These are phyloP conservation scores for Aspergillus indologenus DNA, from an alignment of 495 filamentous ascomycete species.

Conservation along the genomic window DNA sequence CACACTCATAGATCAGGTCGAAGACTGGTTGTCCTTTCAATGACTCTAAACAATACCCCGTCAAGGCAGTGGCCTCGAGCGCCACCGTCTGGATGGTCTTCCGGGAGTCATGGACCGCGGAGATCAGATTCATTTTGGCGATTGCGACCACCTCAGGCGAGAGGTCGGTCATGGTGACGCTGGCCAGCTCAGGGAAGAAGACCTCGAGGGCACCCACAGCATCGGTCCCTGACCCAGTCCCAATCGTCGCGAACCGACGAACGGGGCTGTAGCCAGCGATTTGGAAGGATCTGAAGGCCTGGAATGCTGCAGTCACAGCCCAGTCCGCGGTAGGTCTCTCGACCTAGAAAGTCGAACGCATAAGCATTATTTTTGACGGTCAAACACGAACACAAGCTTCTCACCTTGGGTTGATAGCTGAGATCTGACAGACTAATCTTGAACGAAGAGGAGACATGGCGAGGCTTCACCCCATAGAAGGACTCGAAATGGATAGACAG, in stretches of 20 bases:
- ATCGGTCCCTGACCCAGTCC: background rate
- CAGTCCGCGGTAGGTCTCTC: background rate
- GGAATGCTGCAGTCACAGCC: slow-evolving; percentile 1
- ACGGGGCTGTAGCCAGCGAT: background rate
- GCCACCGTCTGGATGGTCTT: background rate
- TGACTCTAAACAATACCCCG: background rate
- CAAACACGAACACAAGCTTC: too few species aligned
- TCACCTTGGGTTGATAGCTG: background rate
- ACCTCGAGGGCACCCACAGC: background rate
- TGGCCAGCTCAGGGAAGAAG: background rate
- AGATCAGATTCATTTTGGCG: background rate
- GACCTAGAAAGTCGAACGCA: background rate
- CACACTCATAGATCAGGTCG: slow-evolving; percentile 1
- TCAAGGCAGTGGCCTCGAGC: background rate
- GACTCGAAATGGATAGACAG: background rate
- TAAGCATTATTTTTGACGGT: too few species aligned
- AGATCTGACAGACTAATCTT: background rate
- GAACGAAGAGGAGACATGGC: background rate
- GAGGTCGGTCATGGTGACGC: background rate
- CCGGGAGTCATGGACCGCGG: background rate
- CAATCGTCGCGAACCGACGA: background rate
- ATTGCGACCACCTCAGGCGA: background rate
- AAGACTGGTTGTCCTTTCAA: background rate
- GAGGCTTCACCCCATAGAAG: background rate
- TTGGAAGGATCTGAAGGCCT: background rate